phyloP scores from a whole-genome alignment of 441 rosid genomes.

The Adansonia grandidieri region DNA sequence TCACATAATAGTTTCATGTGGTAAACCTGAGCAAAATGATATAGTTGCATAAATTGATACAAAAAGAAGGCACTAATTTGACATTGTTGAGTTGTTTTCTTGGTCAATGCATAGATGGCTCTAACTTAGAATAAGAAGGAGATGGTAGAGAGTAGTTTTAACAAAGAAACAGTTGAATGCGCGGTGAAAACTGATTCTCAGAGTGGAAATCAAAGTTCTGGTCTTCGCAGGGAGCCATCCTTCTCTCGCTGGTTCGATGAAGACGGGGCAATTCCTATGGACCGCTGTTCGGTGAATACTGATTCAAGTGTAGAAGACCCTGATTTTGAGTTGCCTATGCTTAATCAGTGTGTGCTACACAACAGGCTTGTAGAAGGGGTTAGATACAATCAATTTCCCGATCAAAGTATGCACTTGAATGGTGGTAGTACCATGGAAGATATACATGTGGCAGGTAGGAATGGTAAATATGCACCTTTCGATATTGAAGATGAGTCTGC shows the following conservation, averaged over 20 bases:
- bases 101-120: slow-evolving; percentile 18
- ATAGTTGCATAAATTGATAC: slow-evolving; percentile 4
- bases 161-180: slow-evolving; percentile 28
- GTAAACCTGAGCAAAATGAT: neutral
- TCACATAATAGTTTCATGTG: neutral
- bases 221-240: slow-evolving; percentile 44
- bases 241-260: slow-evolving; percentile 49
- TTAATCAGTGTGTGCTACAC: slow-evolving; percentile 33
- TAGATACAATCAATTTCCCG: slow-evolving; percentile 37
- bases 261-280: slow-evolving; percentile 35
- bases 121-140: slow-evolving; percentile 31
- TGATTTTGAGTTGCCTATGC: slow-evolving; percentile 45
- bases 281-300: slow-evolving; percentile 26
- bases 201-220: slow-evolving; percentile 33
- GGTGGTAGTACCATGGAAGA: slow-evolving; percentile 39
- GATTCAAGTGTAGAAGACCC: slow-evolving; percentile 36
- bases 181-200: slow-evolving; percentile 17
- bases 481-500: slow-evolving; percentile 62
- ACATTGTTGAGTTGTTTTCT: neutral
- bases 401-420: slow-evolving; percentile 53
- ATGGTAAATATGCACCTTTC: slow-evolving; percentile 56
- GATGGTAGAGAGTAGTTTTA: slow-evolving; percentile 37
- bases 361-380: slow-evolving; percentile 34
- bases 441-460: slow-evolving; percentile 40
- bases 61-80: neutral